phyloP scores from a whole-genome alignment of 2,329 filamentous ascomycete species.

The Sclerotinia minor region DNA sequence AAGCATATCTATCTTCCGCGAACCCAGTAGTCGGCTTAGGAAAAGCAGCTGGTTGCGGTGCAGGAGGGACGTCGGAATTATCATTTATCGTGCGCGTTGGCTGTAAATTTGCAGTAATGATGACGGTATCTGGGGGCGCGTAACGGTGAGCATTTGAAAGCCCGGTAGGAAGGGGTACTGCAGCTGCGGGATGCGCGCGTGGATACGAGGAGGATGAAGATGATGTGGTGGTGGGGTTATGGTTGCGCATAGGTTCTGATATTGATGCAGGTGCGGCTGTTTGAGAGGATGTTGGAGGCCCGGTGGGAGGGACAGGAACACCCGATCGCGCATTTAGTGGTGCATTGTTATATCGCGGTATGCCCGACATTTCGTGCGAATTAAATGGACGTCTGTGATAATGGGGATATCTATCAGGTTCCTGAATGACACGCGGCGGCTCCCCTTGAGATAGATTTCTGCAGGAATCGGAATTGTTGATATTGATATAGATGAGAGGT shows the following conservation, averaged over 20 bases:
- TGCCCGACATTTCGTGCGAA: conserved; percentile 54
- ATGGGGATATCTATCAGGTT: conserved; percentile 12
- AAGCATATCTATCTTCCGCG: conserved; percentile 27
- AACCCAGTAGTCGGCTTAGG: conserved; percentile 46
- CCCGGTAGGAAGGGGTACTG: conserved; percentile 37
- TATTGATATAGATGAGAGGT: neutral
- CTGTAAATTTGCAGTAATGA: conserved; percentile 4
- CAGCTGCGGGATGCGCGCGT: conserved; percentile 51
- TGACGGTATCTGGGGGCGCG: conserved; percentile 38
- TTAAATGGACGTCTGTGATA: neutral
- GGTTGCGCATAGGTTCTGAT: conserved; percentile 28
- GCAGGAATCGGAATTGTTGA: conserved; percentile 17
- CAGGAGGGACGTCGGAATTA: conserved; percentile 47
- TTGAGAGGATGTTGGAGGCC: conserved; percentile 45
- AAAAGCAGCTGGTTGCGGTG: conserved; percentile 58
- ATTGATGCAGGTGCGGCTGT: conserved; percentile 42
- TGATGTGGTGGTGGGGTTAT: conserved; percentile 38
- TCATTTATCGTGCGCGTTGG: conserved; percentile 48
- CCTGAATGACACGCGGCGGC: neutral
- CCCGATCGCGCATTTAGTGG: conserved; percentile 55
- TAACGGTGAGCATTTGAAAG: conserved; percentile 31
- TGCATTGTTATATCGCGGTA: conserved; percentile 59
- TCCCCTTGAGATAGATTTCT: conserved; percentile 14
- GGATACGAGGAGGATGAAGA: conserved; percentile 42
- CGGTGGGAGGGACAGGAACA: conserved; percentile 28